Conservation (phyloP, 192 early-diverging fungal species). For the Podila epicladia region DNA sequence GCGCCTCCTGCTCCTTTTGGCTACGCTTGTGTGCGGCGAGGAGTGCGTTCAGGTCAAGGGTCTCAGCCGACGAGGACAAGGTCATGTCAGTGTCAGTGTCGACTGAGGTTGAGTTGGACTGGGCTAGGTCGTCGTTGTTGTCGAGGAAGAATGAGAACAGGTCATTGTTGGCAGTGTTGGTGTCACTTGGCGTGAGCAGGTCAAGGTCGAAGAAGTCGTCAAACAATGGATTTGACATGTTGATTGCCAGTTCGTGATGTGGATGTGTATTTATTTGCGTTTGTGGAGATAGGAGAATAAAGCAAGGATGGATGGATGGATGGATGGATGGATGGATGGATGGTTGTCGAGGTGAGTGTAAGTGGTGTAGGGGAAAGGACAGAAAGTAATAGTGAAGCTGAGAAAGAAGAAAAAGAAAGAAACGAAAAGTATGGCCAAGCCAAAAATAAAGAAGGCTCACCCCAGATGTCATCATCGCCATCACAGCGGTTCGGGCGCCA, state of each 20-base stretch:
- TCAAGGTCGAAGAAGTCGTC: slow-evolving; percentile 34
- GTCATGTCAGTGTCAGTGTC: neutral
- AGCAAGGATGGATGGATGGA: neutral
- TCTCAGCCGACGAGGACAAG: neutral
- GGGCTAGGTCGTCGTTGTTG: slow-evolving; percentile 10
- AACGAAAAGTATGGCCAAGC: neutral
- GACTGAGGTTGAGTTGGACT: neutral
- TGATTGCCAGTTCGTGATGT: neutral
- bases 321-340: neutral
- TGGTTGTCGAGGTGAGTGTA: neutral
- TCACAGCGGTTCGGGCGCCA: too few relatives aligned
- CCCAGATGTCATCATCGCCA: neutral
- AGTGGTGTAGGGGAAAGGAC: neutral
- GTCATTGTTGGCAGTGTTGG: slow-evolving; percentile 1
- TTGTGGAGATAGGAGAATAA: neutral
- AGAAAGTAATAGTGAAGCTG: neutral
- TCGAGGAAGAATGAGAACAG: slow-evolving; percentile 23
- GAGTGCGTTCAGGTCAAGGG: slow-evolving; percentile 12
- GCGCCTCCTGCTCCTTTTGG: slow-evolving; percentile 9
- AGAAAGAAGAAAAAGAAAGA: neutral
- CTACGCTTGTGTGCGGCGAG: slow-evolving; percentile 16
- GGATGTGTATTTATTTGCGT: too few relatives aligned
- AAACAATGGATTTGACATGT: slow-evolving; percentile 20
- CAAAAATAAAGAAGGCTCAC: neutral
- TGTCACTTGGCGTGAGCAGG: slow-evolving; percentile 15